Base-by-base conservation (phyloP, 2,329 filamentous ascomycete species). In the Xylariomycetidae sp. region DNA sequence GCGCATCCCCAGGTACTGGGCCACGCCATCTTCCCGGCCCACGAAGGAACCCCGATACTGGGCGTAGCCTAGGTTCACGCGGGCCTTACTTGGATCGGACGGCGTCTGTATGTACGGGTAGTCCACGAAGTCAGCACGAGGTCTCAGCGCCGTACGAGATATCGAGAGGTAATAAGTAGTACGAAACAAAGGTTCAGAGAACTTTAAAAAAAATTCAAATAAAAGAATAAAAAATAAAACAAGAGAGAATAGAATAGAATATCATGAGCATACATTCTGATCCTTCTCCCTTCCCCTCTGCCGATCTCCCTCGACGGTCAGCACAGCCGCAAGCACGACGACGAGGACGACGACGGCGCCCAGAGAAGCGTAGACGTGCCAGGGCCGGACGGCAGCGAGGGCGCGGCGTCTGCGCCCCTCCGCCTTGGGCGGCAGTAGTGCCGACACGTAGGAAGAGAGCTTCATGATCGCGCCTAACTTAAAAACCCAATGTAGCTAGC, bases 1-100 rank as follows among this genome's bases (percentile, higher is more conserved):
- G 27, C 71, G 68, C 51, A 70, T 56, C 10, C 69, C 69, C 3
- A 69, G 54, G 46, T 64, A 74, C 45, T 68, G 56, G 31, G 59
- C 60, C 18, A 73, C 57, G n/a, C 58, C 60, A 17, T 25, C 40
- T 9, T 31, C 31, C 14, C 50, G 59, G 16, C 48, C 41, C 4
- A 67, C 53, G 3, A 51, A 44, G 3, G 50, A 49, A 17, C 69
- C 69, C 16, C 58, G 54, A 35, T 71, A 72, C 16, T 49, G 49
- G n/a, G 66, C 59, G 38, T 72, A 71, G 17, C 59, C 62, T 15
- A 72, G 56, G 40, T 70, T 58, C 29, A 64, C 50, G 12, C 49
- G 45, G 10, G 50, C 42, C 3, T 14, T 35, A 30, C 15, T 37
- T 7, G 29, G 45, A 16, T 44, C 33, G 4, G 43, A 45, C 2